Evolutionary conservation across 805 yeast species (phyloP), one percentile per base, ranked within the genome.

Genomic region (Lipomyces chichibuensis): DNA sequence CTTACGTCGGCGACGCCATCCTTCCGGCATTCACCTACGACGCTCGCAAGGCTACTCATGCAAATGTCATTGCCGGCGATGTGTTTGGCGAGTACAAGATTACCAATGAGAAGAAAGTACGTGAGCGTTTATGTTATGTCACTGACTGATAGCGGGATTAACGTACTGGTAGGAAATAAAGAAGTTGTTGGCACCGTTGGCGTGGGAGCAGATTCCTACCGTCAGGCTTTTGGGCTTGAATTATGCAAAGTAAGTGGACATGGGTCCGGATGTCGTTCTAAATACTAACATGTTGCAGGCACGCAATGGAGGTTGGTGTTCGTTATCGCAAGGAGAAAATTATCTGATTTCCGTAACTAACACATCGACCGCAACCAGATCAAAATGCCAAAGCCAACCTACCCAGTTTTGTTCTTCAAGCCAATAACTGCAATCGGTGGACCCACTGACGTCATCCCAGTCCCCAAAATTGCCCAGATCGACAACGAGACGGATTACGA

Each of bases 211-310:
- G 57, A 75, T 82, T 1, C 76, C 75, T 5, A 79, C 83, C 0
- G 77, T 84, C 25, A 77, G 86, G 59, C 79, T 82, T 73, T 78
- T 85, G 43, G 88, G 88, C 0, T 78, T 85, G 75, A 85, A 85
- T 74, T 85, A 84, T 71, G 76, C 77, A 52, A 81, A 82, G 72
- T 80, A 78, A 62, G 81, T 46, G 14, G 39, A 1, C 14, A 2
- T 29, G 11, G 6, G 11, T 43, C 49, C 49, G 23, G 49, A 43
- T 54, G 23, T n/a, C 13, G 49, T 20, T 25, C 57, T 8, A 49
- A 13, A 51, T 39, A 9, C 13, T 59, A 35, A 20, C 25, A 25
- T 39, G 33, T 23, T 29, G 14, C 51, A 71, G 73, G 63, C 73
- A 71, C 37, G 73, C 73, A 17, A 13, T 57, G 4, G 74, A 71